Evolutionary conservation across 2,329 filamentous ascomycete genomes (phyloP).

Genomic region (Sporothrix brasiliensis): DNA sequence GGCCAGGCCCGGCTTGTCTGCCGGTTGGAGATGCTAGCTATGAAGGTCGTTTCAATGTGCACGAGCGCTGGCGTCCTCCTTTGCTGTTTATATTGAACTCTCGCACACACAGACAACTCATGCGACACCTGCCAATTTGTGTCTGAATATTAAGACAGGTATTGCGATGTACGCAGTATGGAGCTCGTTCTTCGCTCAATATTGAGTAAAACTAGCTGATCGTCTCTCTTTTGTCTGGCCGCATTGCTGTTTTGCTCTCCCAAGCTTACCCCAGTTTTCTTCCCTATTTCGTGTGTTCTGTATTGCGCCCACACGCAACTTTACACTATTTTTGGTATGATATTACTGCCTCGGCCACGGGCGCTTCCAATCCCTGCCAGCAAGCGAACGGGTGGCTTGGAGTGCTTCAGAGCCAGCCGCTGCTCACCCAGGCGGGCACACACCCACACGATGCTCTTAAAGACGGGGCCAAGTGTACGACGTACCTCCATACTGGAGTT

Average conservation of each 20-base stretch:
- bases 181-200: not conserved
- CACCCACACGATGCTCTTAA: not conserved
- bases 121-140: not conserved
- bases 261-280: conserved; percentile 27
- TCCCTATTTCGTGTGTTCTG: not conserved
- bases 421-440: not conserved
- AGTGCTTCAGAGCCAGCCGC: conserved; percentile 23
- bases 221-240: not conserved
- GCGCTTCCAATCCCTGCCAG: conserved; percentile 18
- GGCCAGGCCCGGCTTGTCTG: not conserved
- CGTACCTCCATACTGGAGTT: not conserved
- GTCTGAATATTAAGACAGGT: not conserved
- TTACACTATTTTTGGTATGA: conserved; percentile 15
- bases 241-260: not conserved
- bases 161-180: conserved; percentile 19
- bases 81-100: conserved; percentile 1
- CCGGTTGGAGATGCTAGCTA: not conserved
- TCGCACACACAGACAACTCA: not conserved
- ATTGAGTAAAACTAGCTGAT: conserved; percentile 5
- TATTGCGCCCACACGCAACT: not conserved
- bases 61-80: not conserved
- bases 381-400: conserved; percentile 26
- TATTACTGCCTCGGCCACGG: conserved; percentile 18
- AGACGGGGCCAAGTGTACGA: not conserved
- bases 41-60: conserved; percentile 16